Base-by-base conservation (phyloP, 768 basidiomycete genomes). In the Collybia sordida region DNA sequence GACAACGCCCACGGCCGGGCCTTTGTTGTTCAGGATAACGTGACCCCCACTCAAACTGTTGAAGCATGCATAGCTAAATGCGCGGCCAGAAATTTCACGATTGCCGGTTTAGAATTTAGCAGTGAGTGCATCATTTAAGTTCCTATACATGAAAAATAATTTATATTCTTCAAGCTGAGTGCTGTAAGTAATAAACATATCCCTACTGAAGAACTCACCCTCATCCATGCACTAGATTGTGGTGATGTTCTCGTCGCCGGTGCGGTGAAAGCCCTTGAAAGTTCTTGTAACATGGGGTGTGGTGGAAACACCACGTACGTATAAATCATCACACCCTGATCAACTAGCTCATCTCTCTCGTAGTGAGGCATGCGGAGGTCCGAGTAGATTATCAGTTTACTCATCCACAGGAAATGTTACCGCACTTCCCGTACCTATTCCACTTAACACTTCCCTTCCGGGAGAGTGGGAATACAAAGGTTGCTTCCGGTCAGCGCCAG, bases 241-340 rank as follows among this genome's bases (percentile, higher is more conserved):
- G 89, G 88, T 2, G 75, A 90, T 59, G 66, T 72, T 9, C 69
- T 92, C 41, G 70, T 83, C 11, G 73, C 79, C 24, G 86, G 85
- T 8, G 89, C 87, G 1, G 79, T 75, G 1, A 42, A 58, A 14
- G 78, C 76, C 0, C 53, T 70, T 1, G 75, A 77, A 1, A 64
- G 69, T 3, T 74, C 75, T 28, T 95, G 93, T 61, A 81, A 78
- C 62, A 89, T 86, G 86, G 75, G 73, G 0, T 95, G 93, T 53
- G 76, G 76, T 15, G 93, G 90, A 19, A 85, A 83, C 50, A 34
- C 80, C 9, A 72, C 78, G 88, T 87, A 54, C 57, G 84, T 63
- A 0, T 36, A n/a, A 45, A 6, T 36, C 44, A 7, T 48, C 28
- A 48, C 31, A 45, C 31, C 37, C 14, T 15, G 12, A 35, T 19